Evolutionary conservation across 2,329 filamentous ascomycete genomes (phyloP).

Genomic region (Fusarium sp.): DNA sequence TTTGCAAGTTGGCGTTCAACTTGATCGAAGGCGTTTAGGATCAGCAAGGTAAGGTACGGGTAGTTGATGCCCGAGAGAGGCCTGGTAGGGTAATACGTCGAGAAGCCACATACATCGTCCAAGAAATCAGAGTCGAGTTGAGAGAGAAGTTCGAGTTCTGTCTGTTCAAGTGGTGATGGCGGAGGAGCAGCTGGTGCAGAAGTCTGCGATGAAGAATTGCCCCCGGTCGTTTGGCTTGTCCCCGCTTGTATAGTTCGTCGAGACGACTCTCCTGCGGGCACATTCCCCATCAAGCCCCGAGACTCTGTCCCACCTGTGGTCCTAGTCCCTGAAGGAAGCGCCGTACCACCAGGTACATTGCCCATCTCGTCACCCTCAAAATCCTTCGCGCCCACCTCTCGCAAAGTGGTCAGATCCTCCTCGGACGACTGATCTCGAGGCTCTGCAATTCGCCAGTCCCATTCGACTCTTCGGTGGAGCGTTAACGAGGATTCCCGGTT

Average conservation of each 20-base stretch:
- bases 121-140: neutral
- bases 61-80: neutral
- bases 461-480: neutral
- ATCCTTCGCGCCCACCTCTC: neutral
- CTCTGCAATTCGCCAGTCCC: neutral
- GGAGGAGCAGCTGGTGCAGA: too few species aligned
- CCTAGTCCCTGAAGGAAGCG: too few species aligned
- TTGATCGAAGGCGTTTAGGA: neutral
- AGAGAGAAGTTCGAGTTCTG: neutral
- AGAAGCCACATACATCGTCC: neutral
- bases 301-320: too few species aligned
- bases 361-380: neutral
- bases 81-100: conserved; percentile 10
- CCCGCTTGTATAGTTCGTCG: too few species aligned
- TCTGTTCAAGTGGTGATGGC: too few species aligned
- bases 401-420: neutral
- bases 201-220: too few species aligned
- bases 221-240: too few species aligned
- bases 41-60: neutral
- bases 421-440: neutral
- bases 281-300: too few species aligned
- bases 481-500: neutral
- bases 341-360: too few species aligned
- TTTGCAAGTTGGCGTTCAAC: neutral
- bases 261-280: too few species aligned